Evolutionary conservation across 176 grass and related monocot species (phyloP).

Genomic region (Pontederia crassipes): DNA sequence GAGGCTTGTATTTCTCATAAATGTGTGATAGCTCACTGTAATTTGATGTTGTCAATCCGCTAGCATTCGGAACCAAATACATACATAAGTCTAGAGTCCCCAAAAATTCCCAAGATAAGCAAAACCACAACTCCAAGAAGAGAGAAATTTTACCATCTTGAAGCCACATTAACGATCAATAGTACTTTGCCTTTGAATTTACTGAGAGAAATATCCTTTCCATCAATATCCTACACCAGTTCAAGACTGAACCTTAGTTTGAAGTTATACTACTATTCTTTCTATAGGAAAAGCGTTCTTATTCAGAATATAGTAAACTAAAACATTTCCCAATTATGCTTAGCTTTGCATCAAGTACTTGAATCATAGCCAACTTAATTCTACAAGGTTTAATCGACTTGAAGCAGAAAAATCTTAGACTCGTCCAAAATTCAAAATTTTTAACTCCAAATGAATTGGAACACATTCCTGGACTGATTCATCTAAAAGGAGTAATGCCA

Average conservation of each 20-base stretch:
- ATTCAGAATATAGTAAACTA: no score
- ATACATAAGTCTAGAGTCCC: not conserved
- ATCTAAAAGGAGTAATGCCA: no score
- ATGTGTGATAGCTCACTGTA: conserved; percentile 94
- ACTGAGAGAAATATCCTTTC: conserved; percentile 68
- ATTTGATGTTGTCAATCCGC: conserved; percentile 87
- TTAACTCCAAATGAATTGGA: no score
- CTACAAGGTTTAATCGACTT: no score
- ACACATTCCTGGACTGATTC: no score
- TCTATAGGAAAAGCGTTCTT: not conserved
- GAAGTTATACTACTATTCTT: not conserved
- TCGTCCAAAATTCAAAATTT: no score
- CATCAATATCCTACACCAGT: conserved; percentile 70
- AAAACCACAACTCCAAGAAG: not conserved
- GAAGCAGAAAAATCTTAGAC: no score
- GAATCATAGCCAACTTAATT: no score
- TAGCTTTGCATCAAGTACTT: no score
- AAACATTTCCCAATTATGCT: no score
- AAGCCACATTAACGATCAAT: conserved; percentile 93
- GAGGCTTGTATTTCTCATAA: conserved; percentile 96
- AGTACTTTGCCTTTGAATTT: conserved; percentile 84
- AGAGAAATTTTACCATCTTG: conserved; percentile 59
- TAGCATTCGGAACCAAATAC: conserved; percentile 26
- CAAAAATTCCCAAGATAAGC: conserved; percentile 2
- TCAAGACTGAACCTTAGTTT: not conserved